Evolutionary conservation across 1,139 yeast genomes (phyloP).

Genomic region (Yamadazyma sp.): DNA sequence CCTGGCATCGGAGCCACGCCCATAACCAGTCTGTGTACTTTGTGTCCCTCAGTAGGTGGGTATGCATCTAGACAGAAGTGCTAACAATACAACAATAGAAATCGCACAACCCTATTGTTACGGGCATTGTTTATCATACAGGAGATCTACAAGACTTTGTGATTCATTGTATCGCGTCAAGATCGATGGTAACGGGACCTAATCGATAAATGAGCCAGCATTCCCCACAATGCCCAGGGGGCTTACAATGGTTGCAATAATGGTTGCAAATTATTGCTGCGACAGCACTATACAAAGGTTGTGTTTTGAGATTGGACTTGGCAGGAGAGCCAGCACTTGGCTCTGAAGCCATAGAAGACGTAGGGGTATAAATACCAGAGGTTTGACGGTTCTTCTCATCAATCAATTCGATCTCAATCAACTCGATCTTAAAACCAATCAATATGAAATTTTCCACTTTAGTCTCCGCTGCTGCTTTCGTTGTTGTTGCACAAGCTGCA

Average conservation of each 20-base stretch:
- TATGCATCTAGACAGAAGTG: no score
- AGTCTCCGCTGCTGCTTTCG: constrained; percentile 8
- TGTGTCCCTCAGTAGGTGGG: no score
- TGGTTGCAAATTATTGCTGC: constrained; percentile 1
- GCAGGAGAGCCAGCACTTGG: no score
- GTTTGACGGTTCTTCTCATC: not conserved
- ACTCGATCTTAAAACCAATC: not conserved
- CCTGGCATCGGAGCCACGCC: no score
- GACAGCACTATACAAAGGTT: not conserved
- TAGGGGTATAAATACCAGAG: not conserved
- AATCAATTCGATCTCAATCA: not conserved
- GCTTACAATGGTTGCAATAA: not conserved
- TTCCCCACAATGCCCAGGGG: not conserved
- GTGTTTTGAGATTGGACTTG: not conserved
- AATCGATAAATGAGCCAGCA: not conserved
- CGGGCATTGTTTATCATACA: not conserved
- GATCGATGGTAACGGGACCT: not conserved
- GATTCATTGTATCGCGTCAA: no score
- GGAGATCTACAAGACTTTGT: no score
- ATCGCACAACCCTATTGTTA: no score
- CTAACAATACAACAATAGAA: no score
- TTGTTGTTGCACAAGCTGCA: constrained; percentile 11
- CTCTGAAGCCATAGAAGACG: not conserved
- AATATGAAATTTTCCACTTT: constrained; percentile 13
- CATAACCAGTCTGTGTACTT: no score